Evolutionary conservation across 208 protist species (phyloP).

Genomic region (Trypanosoma theileri): DNA sequence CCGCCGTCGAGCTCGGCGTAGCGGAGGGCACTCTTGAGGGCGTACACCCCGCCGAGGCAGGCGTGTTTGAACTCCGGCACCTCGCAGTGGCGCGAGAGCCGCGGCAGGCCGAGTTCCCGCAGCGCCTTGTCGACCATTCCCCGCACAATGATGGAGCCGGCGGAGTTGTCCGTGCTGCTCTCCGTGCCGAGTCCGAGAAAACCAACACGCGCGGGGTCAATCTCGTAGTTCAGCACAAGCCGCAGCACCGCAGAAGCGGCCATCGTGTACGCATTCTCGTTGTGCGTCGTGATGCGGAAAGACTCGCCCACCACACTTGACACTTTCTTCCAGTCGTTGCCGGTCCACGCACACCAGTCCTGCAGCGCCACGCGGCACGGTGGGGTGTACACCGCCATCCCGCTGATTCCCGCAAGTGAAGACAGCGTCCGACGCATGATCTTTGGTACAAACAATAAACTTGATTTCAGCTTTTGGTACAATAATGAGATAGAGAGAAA

Average conservation of each 20-base stretch:
- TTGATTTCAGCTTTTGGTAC: too few species aligned
- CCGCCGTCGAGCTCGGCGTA: conserved; percentile 62
- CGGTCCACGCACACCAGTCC: conserved; percentile 89
- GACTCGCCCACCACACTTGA: conserved; percentile 84
- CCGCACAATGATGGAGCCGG: conserved; percentile 88
- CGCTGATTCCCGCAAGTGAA: conserved; percentile 73
- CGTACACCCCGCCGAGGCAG: conserved; percentile 90
- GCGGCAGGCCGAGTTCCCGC: conserved; percentile 57
- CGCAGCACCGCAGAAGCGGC: conserved; percentile 86
- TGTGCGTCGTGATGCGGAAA: conserved; percentile 79
- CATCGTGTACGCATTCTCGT: conserved; percentile 93
- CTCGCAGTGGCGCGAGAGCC: conserved; percentile 83
- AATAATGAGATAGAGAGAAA: too few species aligned
- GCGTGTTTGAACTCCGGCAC: conserved; percentile 93
- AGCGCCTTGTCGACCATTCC: conserved; percentile 90
- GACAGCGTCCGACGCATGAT: conserved; percentile 49
- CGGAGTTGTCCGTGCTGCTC: conserved; percentile 88
- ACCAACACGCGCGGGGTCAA: conserved; percentile 81
- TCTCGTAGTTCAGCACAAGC: conserved; percentile 84
- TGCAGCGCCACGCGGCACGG: conserved; percentile 82
- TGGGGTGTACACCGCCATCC: conserved; percentile 84
- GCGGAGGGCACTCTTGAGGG: conserved; percentile 80
- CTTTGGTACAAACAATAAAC: conserved; percentile 28
- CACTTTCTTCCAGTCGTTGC: conserved; percentile 90
- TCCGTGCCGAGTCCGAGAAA: conserved; percentile 91